These are phyloP conservation scores for Dioszegia crocea DNA, from an alignment of 768 basidiomycete species.

Conservation along the genomic window DNA sequence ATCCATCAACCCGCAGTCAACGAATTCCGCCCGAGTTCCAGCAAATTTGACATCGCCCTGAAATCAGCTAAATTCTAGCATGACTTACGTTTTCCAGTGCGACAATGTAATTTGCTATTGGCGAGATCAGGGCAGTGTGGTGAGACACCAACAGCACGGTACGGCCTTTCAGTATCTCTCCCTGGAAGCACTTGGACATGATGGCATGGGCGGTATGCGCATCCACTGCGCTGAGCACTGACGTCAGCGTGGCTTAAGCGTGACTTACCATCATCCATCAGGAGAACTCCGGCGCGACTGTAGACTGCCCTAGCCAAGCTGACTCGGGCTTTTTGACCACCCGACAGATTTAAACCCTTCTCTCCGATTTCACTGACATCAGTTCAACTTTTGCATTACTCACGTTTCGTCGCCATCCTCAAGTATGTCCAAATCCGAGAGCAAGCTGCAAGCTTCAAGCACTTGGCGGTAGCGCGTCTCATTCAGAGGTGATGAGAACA, in stretches of 20 bases:
- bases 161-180: conserved; percentile 69
- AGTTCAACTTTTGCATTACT: conserved; percentile 14
- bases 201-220: conserved; percentile 80
- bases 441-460: conserved; percentile 71
- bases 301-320: conserved; percentile 68
- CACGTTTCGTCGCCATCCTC: conserved; percentile 69
- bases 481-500: conserved; percentile 72
- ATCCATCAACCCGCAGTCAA: conserved; percentile 62
- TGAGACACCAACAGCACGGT: conserved; percentile 90
- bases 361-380: conserved; percentile 54
- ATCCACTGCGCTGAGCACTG: conserved; percentile 60
- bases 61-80: conserved; percentile 5
- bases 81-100: conserved; percentile 41
- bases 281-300: conserved; percentile 72
- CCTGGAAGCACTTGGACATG: conserved; percentile 70
- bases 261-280: conserved; percentile 78
- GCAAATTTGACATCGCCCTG: conserved; percentile 71
- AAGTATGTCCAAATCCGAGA: conserved; percentile 66
- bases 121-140: conserved; percentile 80
- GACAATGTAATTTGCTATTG: conserved; percentile 75
- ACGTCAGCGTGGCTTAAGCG: conserved; percentile 9
- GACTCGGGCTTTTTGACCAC: conserved; percentile 57
- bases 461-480: conserved; percentile 71
- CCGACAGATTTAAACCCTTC: conserved; percentile 51
- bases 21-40: conserved; percentile 64